Base-by-base conservation (phyloP, 768 basidiomycete species). In the Leccinum fibrillosum region DNA sequence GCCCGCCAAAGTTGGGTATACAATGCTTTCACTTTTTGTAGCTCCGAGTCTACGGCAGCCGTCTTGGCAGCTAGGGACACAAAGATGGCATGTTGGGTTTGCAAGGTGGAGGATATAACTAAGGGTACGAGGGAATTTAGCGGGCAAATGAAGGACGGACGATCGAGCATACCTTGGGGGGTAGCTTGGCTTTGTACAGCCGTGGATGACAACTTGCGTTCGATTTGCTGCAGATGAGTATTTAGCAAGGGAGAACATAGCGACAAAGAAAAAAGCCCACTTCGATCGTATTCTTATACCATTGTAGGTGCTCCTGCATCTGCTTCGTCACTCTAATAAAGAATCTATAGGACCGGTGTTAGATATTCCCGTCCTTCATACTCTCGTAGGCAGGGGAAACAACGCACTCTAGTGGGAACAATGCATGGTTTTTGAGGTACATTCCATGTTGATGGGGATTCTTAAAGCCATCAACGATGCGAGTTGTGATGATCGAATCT, bases 241-340 rank as follows among this genome's bases (percentile, higher is more conserved):
- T 48, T 68, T 1, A 62, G 47, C 21, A 17, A 13, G 23, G 30
- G 15, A n/a, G 17, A 4, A 34, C n/a, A 52, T 34, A 12, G n/a
- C 1, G 17, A 17, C 3, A 1, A 13, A 12, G 17, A 49, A 47
- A 44, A 45, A 12, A 62, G 37, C 73, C 53, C 58, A 88, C 91
- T 77, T 93, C 90, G 55, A 92, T 88, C 25, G 89, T 91, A 21
- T 81, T 77, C 64, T 90, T 89, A 72, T 89, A 92, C 85, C 90
- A 91, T 42, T 80, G 78, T 53, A 92, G 71, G 34, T 88, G 78
- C 62, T 88, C 85, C 55, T 78, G 78, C 83, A 92, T 87, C 64
- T 90, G 82, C 53, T 83, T 79, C 13, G 88, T 85, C 35, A 90
- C 81, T 21, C 89, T 82, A 25, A 76, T 79, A 74, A 92, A 92